These are phyloP conservation scores for Mycena alexandri DNA, from an alignment of 768 basidiomycete species.

Conservation along the genomic window DNA sequence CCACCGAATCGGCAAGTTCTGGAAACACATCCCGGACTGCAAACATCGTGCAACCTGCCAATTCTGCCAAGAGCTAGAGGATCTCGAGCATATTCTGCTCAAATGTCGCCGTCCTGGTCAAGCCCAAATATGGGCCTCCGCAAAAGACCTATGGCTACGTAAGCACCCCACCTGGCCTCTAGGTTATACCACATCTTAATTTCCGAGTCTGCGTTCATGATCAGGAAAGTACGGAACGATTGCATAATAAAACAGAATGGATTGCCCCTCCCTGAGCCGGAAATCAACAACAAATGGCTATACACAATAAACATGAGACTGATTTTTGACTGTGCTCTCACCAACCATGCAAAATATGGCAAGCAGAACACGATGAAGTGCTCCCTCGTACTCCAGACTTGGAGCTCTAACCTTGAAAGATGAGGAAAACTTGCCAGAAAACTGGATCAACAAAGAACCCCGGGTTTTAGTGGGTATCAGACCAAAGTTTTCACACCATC, in stretches of 20 bases:
- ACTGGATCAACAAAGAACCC: constrained; percentile 36
- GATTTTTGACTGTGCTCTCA: constrained; percentile 20
- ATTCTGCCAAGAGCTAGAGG: background rate
- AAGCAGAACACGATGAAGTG: constrained; percentile 23
- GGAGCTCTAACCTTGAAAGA: constrained; percentile 22
- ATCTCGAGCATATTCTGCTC: too few species aligned
- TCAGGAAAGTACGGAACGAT: constrained; percentile 45
- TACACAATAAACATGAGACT: constrained; percentile 16
- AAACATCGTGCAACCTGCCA: constrained; percentile 2
- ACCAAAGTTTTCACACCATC: background rate
- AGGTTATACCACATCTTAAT: constrained; percentile 41
- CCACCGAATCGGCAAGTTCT: constrained; percentile 10
- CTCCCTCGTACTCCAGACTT: constrained; percentile 37
- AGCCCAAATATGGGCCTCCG: too few species aligned
- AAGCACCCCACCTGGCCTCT: too few species aligned
- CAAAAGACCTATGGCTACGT: too few species aligned
- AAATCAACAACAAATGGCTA: constrained; percentile 37
- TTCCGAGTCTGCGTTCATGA: constrained; percentile 42
- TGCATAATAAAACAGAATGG: constrained; percentile 38
- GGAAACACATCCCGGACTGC: constrained; percentile 22
- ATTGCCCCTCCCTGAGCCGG: background rate
- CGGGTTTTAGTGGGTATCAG: constrained; percentile 51
- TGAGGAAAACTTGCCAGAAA: constrained; percentile 27
- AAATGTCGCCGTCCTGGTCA: too few species aligned
- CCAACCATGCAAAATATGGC: constrained; percentile 28